Base-by-base conservation (phyloP, 2,329 filamentous ascomycete species). In the Aspergillus sergii region DNA sequence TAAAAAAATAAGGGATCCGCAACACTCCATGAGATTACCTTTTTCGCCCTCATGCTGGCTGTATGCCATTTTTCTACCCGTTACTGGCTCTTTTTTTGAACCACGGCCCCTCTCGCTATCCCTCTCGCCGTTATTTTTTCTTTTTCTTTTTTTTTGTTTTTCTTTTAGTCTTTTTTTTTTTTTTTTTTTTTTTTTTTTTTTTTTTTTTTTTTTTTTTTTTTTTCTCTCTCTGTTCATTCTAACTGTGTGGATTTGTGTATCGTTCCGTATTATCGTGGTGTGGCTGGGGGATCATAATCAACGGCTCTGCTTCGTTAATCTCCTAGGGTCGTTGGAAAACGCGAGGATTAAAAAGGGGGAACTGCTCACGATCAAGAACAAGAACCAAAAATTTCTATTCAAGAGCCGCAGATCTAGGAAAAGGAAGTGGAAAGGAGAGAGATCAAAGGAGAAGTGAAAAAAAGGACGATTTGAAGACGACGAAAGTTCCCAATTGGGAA, bases 41-140 rank as follows among this genome's bases (percentile, higher is more conserved):
- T 64, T 69, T 70, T 69, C 59, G 66, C 64, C 26, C 60, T 65
- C 65, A 59, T 71, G 67, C 67, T 60, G 64, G 43, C 21, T 63
- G 56, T 63, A 65, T 68, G 66, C 63, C 66, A 62, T 64, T 67
- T 61, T 61, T 60, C 64, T 59, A 56, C 58, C 65, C 61, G 62
- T 66, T 48, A 61, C 64, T 68, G 64, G 64, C 63, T 61, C 66
- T 56, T 57, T 54, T 66, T 54, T 45, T 62, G 57, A 62, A 59
- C 61, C 58, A 61, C 63, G 60, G 66, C 66, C 69, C 69, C 68
- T 68, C 60, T 61, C 21, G 12, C 9, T 23, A 32, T 59, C 34
- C 51, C 28, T 39, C 28, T 41, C 19, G 34, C 50, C 43, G 21
- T 21, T 28, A 32, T 51, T 23, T 21, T 19, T 4, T 21, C 32